Evolutionary conservation across 2,329 filamentous ascomycete species (phyloP), one percentile per base, ranked within the genome.

Genomic region (Xylariaceae sp.): DNA sequence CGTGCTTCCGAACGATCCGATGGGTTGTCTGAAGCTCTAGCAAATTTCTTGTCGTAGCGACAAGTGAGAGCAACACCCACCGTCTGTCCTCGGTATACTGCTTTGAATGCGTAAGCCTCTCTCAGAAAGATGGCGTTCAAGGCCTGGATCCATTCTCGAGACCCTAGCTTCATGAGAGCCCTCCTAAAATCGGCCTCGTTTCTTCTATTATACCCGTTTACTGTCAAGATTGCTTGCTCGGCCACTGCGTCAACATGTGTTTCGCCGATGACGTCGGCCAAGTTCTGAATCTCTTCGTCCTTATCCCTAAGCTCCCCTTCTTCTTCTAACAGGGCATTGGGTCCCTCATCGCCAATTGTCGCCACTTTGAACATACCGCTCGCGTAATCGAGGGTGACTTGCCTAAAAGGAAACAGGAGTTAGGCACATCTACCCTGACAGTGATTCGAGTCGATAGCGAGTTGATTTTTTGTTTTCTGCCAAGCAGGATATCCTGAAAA

Each of bases 11-110:
- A 9, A 11, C 7, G 9, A 4, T 37, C 11, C 8, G 6, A 18
- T 13, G 11, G 8, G 37, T 42, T 9, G 3, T 9, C 11, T 18
- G 53, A 42, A 7, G 7, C 4, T 6, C 8, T 7, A 17, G 15
- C n/a, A 45, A 56, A n/a, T 6, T 53, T 30, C 23, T 10, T 50
- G 7, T 13, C 6, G 11, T 51, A 30, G 6, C 18, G 48, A 34
- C 34, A 23, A 13, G 59, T 49, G 18, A 56, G 2, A 4, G 34
- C 48, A 3, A 53, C 57, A 3, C 60, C 60, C 47, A 62, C 60
- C 30, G 51, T 51, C 34, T 55, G 50, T 8, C 42, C 15, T 15
- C 44, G 10, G 42, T 17, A 39, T 3, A 53, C 11, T 17, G 53
- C 56, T 18, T 45, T 54, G 51, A 51, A 56, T 47, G 57, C 18